A percentile compares a stretch with the other conserved stretches of the same genome.
These are phyloP conservation scores for Arabidopsis lyrata DNA, from an alignment of 441 rosid genomes.

Conservation along the genomic window DNA sequence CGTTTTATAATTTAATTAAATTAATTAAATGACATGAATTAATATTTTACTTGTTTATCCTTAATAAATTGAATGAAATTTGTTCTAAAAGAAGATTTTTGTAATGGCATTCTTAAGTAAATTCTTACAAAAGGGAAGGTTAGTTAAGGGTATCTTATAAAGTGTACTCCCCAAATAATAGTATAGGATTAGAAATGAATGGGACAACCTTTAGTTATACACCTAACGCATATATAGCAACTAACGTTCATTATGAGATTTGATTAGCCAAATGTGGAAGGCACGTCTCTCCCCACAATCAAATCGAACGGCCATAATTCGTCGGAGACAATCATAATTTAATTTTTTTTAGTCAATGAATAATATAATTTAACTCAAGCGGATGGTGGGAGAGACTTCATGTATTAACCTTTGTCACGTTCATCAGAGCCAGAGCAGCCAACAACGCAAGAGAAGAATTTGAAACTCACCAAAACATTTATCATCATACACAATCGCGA, in stretches of 20 bases:
- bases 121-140: no score
- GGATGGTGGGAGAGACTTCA: constrained; percentile 18
- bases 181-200: neutral
- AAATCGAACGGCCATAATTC: constrained; percentile 33
- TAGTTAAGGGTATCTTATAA: no score
- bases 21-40: no score
- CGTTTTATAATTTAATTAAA: no score
- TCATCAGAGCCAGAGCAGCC: constrained; percentile 18
- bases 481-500: constrained; percentile 3
- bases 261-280: constrained; percentile 44
- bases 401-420: constrained; percentile 40
- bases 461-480: constrained; percentile 21
- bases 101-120: no score
- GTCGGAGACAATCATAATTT: constrained; percentile 20
- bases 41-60: no score
- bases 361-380: neutral
- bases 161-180: no score
- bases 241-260: constrained; percentile 40
- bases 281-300: constrained; percentile 47
- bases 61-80: no score
- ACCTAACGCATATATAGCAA: constrained; percentile 38
- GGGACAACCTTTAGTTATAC: constrained; percentile 30
- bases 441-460: constrained; percentile 2
- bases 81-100: no score
- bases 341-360: neutral